Percentiles rank a stretch among this genome's conserved stretches.
Conservation (phyloP, 306 rosid species). For the Quercus parvula region DNA sequence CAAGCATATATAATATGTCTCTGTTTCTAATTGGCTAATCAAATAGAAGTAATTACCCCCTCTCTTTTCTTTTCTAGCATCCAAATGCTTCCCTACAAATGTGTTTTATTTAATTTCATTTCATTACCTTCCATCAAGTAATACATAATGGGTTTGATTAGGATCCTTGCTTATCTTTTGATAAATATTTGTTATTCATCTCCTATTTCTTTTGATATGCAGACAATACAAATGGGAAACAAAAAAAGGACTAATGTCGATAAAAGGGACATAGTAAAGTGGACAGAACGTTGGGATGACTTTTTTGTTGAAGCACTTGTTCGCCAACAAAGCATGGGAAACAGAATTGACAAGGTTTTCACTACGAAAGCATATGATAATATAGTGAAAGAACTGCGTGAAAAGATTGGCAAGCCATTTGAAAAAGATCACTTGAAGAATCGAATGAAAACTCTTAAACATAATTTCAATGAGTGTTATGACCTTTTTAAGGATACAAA, state of each 20-base stretch:
- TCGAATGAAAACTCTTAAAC: conserved; percentile 27
- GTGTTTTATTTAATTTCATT: not conserved
- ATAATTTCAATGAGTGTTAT: conserved; percentile 20
- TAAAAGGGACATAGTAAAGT: conserved; percentile 24
- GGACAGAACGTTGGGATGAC: conserved; percentile 27
- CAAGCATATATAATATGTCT: not conserved
- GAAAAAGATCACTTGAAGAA: conserved; percentile 26
- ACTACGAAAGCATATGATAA: conserved; percentile 9
- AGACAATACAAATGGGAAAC: conserved; percentile 14
- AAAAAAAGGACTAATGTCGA: conserved; percentile 11
- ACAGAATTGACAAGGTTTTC: conserved; percentile 20
- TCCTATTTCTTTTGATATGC: not conserved
- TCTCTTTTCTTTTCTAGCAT: not conserved
- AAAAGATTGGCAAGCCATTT: conserved; percentile 24
- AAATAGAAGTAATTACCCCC: not conserved
- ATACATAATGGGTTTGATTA: not conserved
- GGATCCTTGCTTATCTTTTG: not conserved
- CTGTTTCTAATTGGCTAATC: not conserved
- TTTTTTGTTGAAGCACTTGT: conserved; percentile 12
- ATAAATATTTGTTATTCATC: not conserved
- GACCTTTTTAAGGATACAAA: conserved; percentile 17
- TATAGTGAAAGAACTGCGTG: conserved; percentile 20
- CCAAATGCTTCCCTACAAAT: not conserved
- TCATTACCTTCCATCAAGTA: not conserved
- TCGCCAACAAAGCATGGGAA: conserved; percentile 27